Percentiles rank a stretch among this genome's conserved stretches.
These are phyloP conservation scores for Colletotrichum destructivum DNA, from an alignment of 2,329 filamentous ascomycete genomes.

Conservation along the genomic window DNA sequence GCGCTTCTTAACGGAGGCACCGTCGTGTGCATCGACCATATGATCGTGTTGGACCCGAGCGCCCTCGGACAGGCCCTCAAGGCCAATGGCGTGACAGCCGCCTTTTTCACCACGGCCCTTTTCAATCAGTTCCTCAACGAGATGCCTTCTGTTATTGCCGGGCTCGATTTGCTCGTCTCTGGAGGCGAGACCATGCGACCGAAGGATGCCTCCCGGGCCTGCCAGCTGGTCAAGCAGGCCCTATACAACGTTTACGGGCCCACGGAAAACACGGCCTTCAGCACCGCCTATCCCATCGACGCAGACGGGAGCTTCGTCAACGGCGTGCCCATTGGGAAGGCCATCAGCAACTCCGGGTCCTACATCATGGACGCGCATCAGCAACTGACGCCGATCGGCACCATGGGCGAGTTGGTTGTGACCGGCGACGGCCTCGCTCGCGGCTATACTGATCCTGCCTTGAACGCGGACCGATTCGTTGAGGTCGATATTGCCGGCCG, in stretches of 20 bases:
- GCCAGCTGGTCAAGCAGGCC: background rate
- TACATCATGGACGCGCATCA: constrained; percentile 46
- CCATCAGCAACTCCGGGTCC: constrained; percentile 44
- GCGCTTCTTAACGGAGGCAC: constrained; percentile 45
- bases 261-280: constrained; percentile 39
- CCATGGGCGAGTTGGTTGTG: constrained; percentile 49
- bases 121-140: constrained; percentile 46
- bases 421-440: no score
- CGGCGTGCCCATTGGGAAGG: constrained; percentile 44
- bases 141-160: constrained; percentile 52
- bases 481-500: constrained; percentile 21
- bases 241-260: constrained; percentile 40
- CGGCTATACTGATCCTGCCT: constrained; percentile 43
- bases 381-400: constrained; percentile 46
- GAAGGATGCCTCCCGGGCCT: constrained; percentile 14
- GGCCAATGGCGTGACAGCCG: constrained; percentile 54
- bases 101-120: constrained; percentile 44
- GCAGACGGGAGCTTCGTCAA: constrained; percentile 22
- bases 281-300: background rate
- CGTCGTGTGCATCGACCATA: constrained; percentile 42
- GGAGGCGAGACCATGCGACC: constrained; percentile 48
- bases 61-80: constrained; percentile 40
- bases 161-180: constrained; percentile 54
- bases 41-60: constrained; percentile 33
- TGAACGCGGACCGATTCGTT: constrained; percentile 43